Conservation (phyloP, 2,329 filamentous ascomycete species). For the Fusarium udum region DNA sequence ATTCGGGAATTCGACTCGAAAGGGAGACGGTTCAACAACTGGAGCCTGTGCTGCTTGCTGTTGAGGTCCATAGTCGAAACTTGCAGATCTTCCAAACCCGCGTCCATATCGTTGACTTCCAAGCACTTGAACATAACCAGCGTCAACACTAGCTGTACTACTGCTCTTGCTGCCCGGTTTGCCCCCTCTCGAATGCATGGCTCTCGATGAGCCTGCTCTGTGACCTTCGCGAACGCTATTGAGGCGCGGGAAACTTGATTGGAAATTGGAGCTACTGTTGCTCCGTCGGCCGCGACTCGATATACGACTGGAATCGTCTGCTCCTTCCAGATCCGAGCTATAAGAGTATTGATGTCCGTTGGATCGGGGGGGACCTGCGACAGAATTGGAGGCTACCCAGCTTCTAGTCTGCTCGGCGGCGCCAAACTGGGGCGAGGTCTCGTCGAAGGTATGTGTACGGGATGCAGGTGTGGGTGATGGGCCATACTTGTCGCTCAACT, state of each 20-base stretch:
- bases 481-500: slow-evolving; percentile 46
- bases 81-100: slow-evolving; percentile 70
- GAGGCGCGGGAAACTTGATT: slow-evolving; percentile 66
- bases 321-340: slow-evolving; percentile 68
- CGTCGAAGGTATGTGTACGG: slow-evolving; percentile 43
- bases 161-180: slow-evolving; percentile 79
- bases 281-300: slow-evolving; percentile 74
- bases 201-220: slow-evolving; percentile 52
- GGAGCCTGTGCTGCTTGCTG: slow-evolving; percentile 45
- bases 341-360: slow-evolving; percentile 60
- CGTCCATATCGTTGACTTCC: slow-evolving; percentile 68
- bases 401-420: slow-evolving; percentile 48
- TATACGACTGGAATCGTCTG: slow-evolving; percentile 63
- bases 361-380: slow-evolving; percentile 36
- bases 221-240: slow-evolving; percentile 68
- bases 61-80: slow-evolving; percentile 74
- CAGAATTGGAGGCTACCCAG: slow-evolving; percentile 43
- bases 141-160: slow-evolving; percentile 72
- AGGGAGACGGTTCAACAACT: slow-evolving; percentile 46
- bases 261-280: slow-evolving; percentile 82
- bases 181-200: slow-evolving; percentile 61
- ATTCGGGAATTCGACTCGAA: slow-evolving; percentile 61
- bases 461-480: slow-evolving; percentile 30
- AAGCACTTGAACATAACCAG: slow-evolving; percentile 66
- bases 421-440: slow-evolving; percentile 39